Conservation (phyloP, 2,329 filamentous ascomycete genomes). For the Claviceps purpurea region DNA sequence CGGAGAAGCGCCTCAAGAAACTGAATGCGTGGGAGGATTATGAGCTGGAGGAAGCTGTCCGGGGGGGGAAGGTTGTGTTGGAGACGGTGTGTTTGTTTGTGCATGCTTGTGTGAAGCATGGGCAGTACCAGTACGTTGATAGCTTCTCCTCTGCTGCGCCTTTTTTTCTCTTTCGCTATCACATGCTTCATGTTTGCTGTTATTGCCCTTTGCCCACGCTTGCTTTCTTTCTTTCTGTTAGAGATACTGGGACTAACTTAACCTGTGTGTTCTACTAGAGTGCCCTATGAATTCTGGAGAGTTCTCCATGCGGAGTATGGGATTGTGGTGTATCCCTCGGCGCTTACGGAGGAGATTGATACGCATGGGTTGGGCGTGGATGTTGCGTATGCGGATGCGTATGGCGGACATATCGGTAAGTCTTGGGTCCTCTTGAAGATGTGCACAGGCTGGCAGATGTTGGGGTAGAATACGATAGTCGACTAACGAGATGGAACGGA, state of each 20-base stretch:
- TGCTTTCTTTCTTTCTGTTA: not conserved
- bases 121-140: slow-evolving; percentile 22
- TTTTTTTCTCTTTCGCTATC: not conserved
- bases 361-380: slow-evolving; percentile 19
- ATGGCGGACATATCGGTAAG: slow-evolving; percentile 22
- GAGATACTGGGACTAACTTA: not conserved
- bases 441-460: not conserved
- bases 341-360: slow-evolving; percentile 23
- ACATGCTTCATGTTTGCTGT: too few relatives aligned
- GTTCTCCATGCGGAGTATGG: slow-evolving; percentile 25
- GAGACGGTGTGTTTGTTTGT: slow-evolving; percentile 28
- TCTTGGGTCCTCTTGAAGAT: not conserved
- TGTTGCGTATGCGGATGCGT: slow-evolving; percentile 24
- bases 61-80: slow-evolving; percentile 21
- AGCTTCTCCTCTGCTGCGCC: not conserved
- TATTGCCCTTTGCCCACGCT: not conserved
- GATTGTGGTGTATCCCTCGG: slow-evolving; percentile 27
- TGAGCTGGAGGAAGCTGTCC: slow-evolving; percentile 18
- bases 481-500: not conserved
- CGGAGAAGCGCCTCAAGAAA: slow-evolving; percentile 20
- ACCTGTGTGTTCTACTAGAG: slow-evolving; percentile 9
- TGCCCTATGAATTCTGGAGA: slow-evolving; percentile 25
- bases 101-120: slow-evolving; percentile 23
- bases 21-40: slow-evolving; percentile 19
- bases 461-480: too few relatives aligned